Evolutionary conservation across 148 eudicot genomes (phyloP).

Genomic region (Pouteria glomerata): DNA sequence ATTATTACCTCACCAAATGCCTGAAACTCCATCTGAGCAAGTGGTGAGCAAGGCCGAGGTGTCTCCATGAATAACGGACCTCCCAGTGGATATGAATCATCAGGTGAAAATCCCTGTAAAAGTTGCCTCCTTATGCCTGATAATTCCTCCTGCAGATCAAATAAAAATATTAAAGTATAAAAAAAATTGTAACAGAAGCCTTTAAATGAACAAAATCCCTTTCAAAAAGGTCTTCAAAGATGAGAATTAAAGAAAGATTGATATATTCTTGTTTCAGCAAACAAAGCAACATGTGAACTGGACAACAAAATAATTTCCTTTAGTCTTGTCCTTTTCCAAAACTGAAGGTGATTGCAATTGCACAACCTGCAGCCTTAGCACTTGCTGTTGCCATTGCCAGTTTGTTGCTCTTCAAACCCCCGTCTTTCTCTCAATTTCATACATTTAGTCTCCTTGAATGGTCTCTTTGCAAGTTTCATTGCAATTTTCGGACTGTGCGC

Average conservation of each 20-base stretch:
- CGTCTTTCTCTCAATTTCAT: too few relatives aligned
- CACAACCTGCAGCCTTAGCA: too few relatives aligned
- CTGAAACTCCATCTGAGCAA: slow-evolving; percentile 42
- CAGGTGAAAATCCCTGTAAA: slow-evolving; percentile 64
- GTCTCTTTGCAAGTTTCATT: too few relatives aligned
- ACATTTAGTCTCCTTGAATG: too few relatives aligned
- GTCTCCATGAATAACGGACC: slow-evolving; percentile 77
- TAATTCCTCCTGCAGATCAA: slow-evolving; percentile 54
- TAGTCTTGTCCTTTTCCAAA: too few relatives aligned
- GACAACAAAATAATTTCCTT: not conserved
- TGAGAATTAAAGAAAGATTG: not conserved
- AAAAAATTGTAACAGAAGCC: not conserved
- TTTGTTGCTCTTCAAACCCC: too few relatives aligned
- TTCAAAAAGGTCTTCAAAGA: not conserved
- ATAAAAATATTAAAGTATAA: not conserved
- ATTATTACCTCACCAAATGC: slow-evolving; percentile 57
- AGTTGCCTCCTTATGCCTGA: slow-evolving; percentile 55
- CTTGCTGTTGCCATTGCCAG: too few relatives aligned
- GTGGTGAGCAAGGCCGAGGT: slow-evolving; percentile 63
- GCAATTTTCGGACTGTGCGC: too few relatives aligned
- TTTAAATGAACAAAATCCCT: not conserved
- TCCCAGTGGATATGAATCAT: slow-evolving; percentile 65
- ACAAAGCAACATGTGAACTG: not conserved
- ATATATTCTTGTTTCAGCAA: not conserved
- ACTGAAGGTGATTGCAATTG: too few relatives aligned